A percentile compares a stretch with the other conserved stretches of the same genome.
Conservation (phyloP, 192 early-diverging fungal genomes). For the Gaertneriomyces sp. region DNA sequence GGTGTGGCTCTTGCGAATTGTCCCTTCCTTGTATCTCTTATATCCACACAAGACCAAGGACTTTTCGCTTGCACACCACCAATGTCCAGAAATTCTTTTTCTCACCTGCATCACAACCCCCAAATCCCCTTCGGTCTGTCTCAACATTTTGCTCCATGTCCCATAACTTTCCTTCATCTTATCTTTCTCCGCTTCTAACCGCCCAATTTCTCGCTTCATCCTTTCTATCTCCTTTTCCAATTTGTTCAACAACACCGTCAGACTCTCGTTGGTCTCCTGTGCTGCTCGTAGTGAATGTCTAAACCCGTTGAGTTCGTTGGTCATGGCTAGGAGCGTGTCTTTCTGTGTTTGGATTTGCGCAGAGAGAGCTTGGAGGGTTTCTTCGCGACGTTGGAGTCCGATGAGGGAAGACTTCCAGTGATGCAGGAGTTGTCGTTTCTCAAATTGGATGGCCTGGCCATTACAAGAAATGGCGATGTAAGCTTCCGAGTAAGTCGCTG, state of each 20-base stretch:
- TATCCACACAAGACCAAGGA: neutral
- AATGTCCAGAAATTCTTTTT: neutral
- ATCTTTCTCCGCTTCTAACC: conserved; percentile 43
- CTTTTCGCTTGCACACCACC: neutral
- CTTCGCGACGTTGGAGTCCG: conserved; percentile 52
- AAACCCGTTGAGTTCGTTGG: conserved; percentile 51
- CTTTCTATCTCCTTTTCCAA: conserved; percentile 49
- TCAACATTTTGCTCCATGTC: conserved; percentile 44
- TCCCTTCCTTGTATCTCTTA: conserved; percentile 2
- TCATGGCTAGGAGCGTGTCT: conserved; percentile 39
- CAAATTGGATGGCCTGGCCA: conserved; percentile 53
- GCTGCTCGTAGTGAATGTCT: conserved; percentile 39
- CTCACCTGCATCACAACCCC: conserved; percentile 21
- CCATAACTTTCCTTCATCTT: conserved; percentile 47
- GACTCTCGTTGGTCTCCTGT: conserved; percentile 52
- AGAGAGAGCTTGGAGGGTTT: conserved; percentile 46
- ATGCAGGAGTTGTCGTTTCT: conserved; percentile 57
- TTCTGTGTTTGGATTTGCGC: conserved; percentile 51
- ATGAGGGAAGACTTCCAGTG: conserved; percentile 62
- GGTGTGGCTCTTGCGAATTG: conserved; percentile 13
- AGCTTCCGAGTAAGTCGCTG: neutral
- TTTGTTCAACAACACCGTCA: conserved; percentile 49
- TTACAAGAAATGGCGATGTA: neutral
- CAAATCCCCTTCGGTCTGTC: conserved; percentile 52
- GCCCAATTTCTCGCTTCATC: conserved; percentile 47